Percentiles rank a stretch among this genome's conserved stretches.
Conservation (phyloP, 805 yeast species). For the Zygoascus ofunaensis region DNA sequence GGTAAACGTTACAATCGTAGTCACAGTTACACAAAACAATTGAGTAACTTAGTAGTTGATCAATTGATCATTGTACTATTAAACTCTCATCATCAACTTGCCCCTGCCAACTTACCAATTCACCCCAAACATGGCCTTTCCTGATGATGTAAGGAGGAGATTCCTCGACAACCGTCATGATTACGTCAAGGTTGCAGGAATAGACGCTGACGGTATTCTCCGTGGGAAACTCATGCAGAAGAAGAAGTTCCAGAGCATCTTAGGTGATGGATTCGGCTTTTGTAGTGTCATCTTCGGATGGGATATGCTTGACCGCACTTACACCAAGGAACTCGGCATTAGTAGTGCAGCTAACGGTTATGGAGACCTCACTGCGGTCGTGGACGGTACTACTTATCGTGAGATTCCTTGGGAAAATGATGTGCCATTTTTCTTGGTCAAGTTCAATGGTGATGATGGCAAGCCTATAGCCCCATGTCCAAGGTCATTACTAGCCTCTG, state of each 20-base stretch:
- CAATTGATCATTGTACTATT: too few relatives aligned
- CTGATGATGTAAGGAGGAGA: too few relatives aligned
- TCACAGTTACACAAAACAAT: too few relatives aligned
- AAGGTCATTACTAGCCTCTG: constrained; percentile 21
- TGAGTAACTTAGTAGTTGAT: too few relatives aligned
- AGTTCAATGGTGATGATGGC: constrained; percentile 17
- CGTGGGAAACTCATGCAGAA: constrained; percentile 29
- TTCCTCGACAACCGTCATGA: background rate
- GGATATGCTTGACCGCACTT: constrained; percentile 29
- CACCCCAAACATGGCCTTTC: too few relatives aligned
- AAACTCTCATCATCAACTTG: too few relatives aligned
- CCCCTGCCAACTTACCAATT: too few relatives aligned
- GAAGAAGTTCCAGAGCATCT: constrained; percentile 20
- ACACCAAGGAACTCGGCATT: constrained; percentile 20
- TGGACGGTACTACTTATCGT: constrained; percentile 20
- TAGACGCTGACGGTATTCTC: constrained; percentile 29
- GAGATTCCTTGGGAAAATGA: constrained; percentile 25
- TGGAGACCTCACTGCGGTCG: constrained; percentile 23
- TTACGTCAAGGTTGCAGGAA: constrained; percentile 27
- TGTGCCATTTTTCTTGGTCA: constrained; percentile 24
- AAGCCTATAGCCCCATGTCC: constrained; percentile 26
- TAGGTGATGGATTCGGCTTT: constrained; percentile 27
- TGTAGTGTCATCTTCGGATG: constrained; percentile 29
- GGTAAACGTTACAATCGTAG: too few relatives aligned
- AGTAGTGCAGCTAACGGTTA: constrained; percentile 26